Evolutionary conservation across 2,329 filamentous ascomycete species (phyloP), one percentile per base, ranked within the genome.

Genomic region (Aspergillus quadrilineatus): DNA sequence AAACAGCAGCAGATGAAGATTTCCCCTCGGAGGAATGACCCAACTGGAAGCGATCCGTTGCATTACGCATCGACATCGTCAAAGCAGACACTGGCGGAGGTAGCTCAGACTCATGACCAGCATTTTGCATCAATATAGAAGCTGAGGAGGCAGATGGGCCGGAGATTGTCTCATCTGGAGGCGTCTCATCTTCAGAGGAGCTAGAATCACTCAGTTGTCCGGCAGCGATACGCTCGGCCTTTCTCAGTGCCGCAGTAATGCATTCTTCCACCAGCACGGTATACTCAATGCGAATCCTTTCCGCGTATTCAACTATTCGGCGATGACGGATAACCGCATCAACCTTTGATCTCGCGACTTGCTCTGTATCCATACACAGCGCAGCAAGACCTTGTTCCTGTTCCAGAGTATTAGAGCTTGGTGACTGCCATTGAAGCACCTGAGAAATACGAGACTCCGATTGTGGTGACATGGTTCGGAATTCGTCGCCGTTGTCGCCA

Each of bases 361-460:
- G 87, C 71, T 94, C 91, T 0, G 92, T 97, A 69, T 99, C 94
- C 12, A 89, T 84, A 70, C 92, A 96, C n/a, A 99, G 78, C 28
- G 92, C 74, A 37, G 91, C 88, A 26, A 99, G 79, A 0, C 94
- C 94, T 68, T 95, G 90, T 70, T 97, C 93, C 70, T 97, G 92
- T 60, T 99, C 94, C 14, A 96, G 77, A 0, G 92, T 94, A 67
- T 93, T 93, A 49, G 88, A 89, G 66, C 90, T 92, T 0, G 94
- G 94, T 4, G 93, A 96, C 68, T 96, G 92, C 94, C 95, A 99
- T 71, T 97, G 92, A 63, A 95, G 74, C 5, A 99, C 92, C 73
- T 99, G 94, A 1, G 90, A 89, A 65, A 97, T 95, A 32, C 93
- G 87, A 43, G 90, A 94, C 71, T 99, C 94, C 0, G 95, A 99